Base-by-base conservation (phyloP, 768 basidiomycete genomes). In the Lactarius vividus region DNA sequence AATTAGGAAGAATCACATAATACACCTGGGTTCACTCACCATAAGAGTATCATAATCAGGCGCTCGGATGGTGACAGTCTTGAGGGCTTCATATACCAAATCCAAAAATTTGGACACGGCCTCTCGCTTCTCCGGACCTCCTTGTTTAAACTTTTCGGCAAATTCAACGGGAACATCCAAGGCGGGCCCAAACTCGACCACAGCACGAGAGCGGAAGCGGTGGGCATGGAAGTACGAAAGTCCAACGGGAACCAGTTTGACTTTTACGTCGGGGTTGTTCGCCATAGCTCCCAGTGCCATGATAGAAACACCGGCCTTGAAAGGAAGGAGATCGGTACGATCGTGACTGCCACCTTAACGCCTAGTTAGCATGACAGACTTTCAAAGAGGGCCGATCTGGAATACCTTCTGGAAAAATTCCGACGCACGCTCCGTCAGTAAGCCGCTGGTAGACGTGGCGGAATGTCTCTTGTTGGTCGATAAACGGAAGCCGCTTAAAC, bases 241-340 rank as follows among this genome's bases (percentile, higher is more conserved):
- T 13, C 86, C 86, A 65, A 86, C 85, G 31, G 85, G 86, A 13
- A 86, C 95, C 68, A 99, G 93, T 75, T 93, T 92, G 74, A 99
- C 94, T 69, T 87, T 85, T 40, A 96, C 81, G 64, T 80, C 85
- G 6, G 94, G 88, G 74, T 98, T 86, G 67, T 91, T 90, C 11
- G 92, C 92, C 94, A 98, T 96, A 5, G 97, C 96, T 29, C 97
- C 97, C 10, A 99, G 83, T 28, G 97, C 96, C 96, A 99, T 98
- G 72, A 98, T 85, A 1, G 95, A 91, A 40, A 98, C 96, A 5
- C 97, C 97, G 33, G 97, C 97, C 78, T 99, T 99, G 46, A 99
- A 83, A 2, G 97, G 97, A 23, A 98, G 85, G 58, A 98, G 83
- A 76, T 98, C 95, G 10, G 93, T 96, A 46, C 97, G 89, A 77